phyloP scores from a whole-genome alignment of 352 stramenopile genomes.

The Phytopythium helicoides region DNA sequence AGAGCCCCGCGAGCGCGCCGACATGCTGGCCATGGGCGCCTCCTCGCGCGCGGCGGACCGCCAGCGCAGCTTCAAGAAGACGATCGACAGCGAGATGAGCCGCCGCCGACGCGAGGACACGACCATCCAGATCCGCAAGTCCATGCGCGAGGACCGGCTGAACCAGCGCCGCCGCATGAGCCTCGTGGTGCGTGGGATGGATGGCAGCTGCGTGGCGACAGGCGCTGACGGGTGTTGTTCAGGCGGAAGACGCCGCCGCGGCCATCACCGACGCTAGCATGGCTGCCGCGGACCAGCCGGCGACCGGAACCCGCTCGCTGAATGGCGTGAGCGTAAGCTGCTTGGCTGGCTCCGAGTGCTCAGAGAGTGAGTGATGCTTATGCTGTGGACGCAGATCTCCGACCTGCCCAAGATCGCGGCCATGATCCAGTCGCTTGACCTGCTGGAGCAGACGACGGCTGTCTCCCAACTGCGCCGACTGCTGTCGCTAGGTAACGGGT shows the following conservation, averaged over 20 bases:
- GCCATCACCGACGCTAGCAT: slow-evolving; percentile 5
- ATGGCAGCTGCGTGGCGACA: too few species aligned
- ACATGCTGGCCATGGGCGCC: slow-evolving; percentile 22
- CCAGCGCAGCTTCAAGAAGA: slow-evolving; percentile 88
- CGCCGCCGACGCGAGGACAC: slow-evolving; percentile 78
- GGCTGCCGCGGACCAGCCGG: slow-evolving; percentile 8
- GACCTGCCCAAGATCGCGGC: slow-evolving; percentile 94
- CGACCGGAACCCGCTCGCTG: slow-evolving; percentile 15
- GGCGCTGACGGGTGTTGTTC: background rate
- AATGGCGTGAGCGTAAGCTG: slow-evolving; percentile 36
- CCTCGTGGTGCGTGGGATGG: slow-evolving; percentile 14
- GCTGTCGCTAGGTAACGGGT: slow-evolving; percentile 90
- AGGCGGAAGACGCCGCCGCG: slow-evolving; percentile 6
- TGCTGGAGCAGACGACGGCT: slow-evolving; percentile 90
- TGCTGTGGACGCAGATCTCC: slow-evolving; percentile 51
- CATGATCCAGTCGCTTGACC: slow-evolving; percentile 94
- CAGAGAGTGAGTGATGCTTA: background rate
- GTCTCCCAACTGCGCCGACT: slow-evolving; percentile 97
- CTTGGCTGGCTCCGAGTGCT: slow-evolving; percentile 8
- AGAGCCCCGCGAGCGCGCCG: background rate
- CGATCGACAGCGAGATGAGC: slow-evolving; percentile 76
- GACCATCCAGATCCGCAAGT: slow-evolving; percentile 88
- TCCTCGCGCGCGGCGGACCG: slow-evolving; percentile 47
- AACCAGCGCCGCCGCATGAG: slow-evolving; percentile 84
- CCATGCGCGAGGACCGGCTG: slow-evolving; percentile 76